Conservation (phyloP, 176 grass and related monocot species). For the Melocanna baccifera region DNA sequence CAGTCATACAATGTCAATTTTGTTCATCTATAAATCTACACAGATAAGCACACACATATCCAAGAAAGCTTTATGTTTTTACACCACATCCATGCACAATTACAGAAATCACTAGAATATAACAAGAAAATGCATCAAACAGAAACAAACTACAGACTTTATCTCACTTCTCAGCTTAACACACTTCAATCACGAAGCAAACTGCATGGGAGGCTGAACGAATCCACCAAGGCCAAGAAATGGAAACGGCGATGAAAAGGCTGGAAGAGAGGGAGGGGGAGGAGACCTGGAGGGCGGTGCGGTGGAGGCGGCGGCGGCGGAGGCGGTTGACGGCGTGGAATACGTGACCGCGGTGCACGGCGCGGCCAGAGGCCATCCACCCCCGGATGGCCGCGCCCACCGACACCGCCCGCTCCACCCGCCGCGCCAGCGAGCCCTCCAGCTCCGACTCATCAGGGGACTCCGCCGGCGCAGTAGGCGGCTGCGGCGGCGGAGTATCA, state of each 20-base stretch:
- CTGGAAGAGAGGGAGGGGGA: not conserved
- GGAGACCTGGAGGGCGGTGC: slow-evolving; percentile 61
- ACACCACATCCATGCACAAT: not conserved
- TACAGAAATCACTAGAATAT: not conserved
- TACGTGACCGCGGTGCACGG: slow-evolving; percentile 71
- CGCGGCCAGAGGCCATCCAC: slow-evolving; percentile 70
- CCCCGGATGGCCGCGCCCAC: slow-evolving; percentile 61
- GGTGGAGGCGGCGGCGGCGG: slow-evolving; percentile 52
- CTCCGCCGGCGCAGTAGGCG: not conserved
- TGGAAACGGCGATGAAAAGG: not conserved
- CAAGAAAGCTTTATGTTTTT: not conserved
- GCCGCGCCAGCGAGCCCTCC: slow-evolving; percentile 49
- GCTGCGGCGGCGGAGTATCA: not conserved
- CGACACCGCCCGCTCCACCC: slow-evolving; percentile 74
- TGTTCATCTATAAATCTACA: not conserved
- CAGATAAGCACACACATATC: not conserved
- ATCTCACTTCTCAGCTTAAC: no score
- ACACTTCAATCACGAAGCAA: not conserved
- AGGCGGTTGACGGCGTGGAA: slow-evolving; percentile 88
- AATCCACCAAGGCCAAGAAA: not conserved
- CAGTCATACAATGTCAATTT: not conserved
- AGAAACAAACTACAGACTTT: not conserved
- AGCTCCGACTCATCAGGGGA: not conserved
- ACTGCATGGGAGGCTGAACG: not conserved
- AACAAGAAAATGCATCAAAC: not conserved